Percentiles rank a stretch among this genome's conserved stretches.
Evolutionary conservation across 1,284 basidiomycete species (phyloP).

Genomic region (Gomphus bonarii): DNA sequence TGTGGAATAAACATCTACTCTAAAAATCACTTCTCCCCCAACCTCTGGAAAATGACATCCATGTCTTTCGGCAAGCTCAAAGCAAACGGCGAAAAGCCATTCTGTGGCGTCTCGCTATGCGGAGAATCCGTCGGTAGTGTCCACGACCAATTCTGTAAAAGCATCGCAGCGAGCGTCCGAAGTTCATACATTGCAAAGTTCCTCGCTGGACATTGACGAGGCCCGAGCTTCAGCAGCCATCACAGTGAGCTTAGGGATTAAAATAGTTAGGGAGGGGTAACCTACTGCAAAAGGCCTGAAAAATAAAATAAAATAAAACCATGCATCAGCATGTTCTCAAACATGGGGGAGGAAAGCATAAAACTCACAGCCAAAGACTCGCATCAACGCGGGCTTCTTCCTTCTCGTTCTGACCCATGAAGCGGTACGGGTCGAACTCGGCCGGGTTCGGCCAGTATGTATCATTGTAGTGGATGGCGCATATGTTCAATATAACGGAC

Average conservation of each 20-base stretch:
- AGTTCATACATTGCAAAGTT: constrained; percentile 26
- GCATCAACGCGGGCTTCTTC: too few relatives aligned
- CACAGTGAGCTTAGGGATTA: too few relatives aligned
- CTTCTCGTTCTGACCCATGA: constrained; percentile 9
- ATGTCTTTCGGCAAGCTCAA: constrained; percentile 20
- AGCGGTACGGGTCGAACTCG: constrained; percentile 18
- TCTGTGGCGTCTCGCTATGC: constrained; percentile 19
- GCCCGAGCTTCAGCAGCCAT: constrained; percentile 14
- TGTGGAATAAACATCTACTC: too few relatives aligned
- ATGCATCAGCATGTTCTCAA: too few relatives aligned
- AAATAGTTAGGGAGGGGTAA: too few relatives aligned
- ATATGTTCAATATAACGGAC: constrained; percentile 22
- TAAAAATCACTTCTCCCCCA: too few relatives aligned
- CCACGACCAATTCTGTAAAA: constrained; percentile 22
- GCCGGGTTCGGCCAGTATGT: constrained; percentile 15
- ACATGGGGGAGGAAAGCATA: too few relatives aligned
- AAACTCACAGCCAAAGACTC: too few relatives aligned
- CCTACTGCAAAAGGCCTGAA: background rate
- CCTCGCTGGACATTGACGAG: constrained; percentile 22
- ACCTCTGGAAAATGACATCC: constrained; percentile 14
- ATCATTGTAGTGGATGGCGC: constrained; percentile 22
- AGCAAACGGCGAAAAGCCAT: constrained; percentile 24
- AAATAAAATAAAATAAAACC: too few relatives aligned
- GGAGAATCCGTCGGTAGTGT: constrained; percentile 19
- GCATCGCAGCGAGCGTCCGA: constrained; percentile 21